phyloP scores from a whole-genome alignment of 202 grass and related monocot genomes.

The Panicum virgatum region DNA sequence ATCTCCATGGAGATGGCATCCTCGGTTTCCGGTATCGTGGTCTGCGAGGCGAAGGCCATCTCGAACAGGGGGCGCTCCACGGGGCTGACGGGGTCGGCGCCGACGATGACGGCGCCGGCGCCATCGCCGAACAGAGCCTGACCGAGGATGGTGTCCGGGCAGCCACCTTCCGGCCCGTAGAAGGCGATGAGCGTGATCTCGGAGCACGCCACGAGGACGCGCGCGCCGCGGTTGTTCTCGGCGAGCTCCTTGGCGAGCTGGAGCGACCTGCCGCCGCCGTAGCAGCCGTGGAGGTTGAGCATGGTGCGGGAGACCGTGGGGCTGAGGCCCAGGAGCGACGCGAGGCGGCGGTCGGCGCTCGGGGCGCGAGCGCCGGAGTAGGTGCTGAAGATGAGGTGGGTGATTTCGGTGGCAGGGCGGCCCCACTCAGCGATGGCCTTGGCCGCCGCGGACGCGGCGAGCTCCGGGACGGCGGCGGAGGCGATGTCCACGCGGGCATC shows the following conservation, averaged over 20 bases:
- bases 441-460: slow-evolving; percentile 2
- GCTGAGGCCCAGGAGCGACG: slow-evolving; percentile 22
- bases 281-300: slow-evolving; percentile 61
- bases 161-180: slow-evolving; percentile 43
- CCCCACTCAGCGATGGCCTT: slow-evolving; percentile 30
- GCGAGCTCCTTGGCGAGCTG: slow-evolving; percentile 27
- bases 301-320: slow-evolving; percentile 40
- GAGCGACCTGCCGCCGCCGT: slow-evolving; percentile 38
- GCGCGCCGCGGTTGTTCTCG: slow-evolving; percentile 34
- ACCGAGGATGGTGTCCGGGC: slow-evolving; percentile 34
- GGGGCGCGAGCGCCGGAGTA: slow-evolving; percentile 11
- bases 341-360: slow-evolving; percentile 28
- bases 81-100: slow-evolving; percentile 33
- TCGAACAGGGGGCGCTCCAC: neutral
- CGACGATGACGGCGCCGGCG: slow-evolving; percentile 49
- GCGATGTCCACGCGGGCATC: slow-evolving; percentile 32
- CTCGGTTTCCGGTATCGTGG: neutral
- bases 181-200: slow-evolving; percentile 18
- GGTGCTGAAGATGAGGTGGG: slow-evolving; percentile 16
- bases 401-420: slow-evolving; percentile 1
- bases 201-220: slow-evolving; percentile 21
- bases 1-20: slow-evolving; percentile 17
- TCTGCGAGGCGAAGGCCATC: slow-evolving; percentile 11
- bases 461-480: slow-evolving; percentile 38
- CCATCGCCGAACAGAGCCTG: slow-evolving; percentile 52